Base-by-base conservation (phyloP, 331 rosid genomes). In the Acacia concinna region DNA sequence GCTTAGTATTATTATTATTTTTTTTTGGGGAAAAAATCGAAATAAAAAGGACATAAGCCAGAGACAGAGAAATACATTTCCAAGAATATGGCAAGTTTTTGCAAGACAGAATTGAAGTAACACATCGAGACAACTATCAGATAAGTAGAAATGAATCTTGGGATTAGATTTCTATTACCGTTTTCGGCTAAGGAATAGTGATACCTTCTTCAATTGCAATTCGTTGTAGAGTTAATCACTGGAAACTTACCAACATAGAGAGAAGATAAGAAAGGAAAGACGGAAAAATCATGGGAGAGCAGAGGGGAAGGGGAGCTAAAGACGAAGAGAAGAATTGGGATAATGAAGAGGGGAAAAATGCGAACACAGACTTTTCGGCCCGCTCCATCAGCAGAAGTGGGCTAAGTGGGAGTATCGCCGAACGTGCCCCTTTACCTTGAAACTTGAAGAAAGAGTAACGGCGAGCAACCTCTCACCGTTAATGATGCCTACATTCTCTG, bases 301-400 rank as follows among this genome's bases (percentile, higher is more conserved):
- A 77, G 2, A 52, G 69, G 2, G 34, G 31, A 6, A 23, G 3
- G 14, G 20, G 21, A 57, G 65, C 11, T 4, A 27, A 4, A 57
- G 73, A 74, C 6, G 54, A 38, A n/a, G 63, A 80, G 13, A n/a
- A n/a, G n/a, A n/a, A n/a, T n/a, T n/a, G n/a, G n/a, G 15, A 62
- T 2, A 9, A 63, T 32, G 34, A 84, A 64, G 21, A 49, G 23
- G 13, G 40, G 75, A 25, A 46, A 20, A 17, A n/a, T 4, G 54
- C 20, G 31, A 32, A 37, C 17, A 73, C n/a, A 31, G 72, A 38
- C 23, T 71, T 23, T 66, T 68, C 35, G 68, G 79, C 82, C n/a
- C 74, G 76, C 72, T 6, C 68, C 71, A 66, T 79, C 38, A 72
- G 72, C 72, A 83, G 69, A 82, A 82, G 65, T 59, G 54, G 11